Conservation (phyloP, 805 yeast genomes). For the Pichia exigua region DNA sequence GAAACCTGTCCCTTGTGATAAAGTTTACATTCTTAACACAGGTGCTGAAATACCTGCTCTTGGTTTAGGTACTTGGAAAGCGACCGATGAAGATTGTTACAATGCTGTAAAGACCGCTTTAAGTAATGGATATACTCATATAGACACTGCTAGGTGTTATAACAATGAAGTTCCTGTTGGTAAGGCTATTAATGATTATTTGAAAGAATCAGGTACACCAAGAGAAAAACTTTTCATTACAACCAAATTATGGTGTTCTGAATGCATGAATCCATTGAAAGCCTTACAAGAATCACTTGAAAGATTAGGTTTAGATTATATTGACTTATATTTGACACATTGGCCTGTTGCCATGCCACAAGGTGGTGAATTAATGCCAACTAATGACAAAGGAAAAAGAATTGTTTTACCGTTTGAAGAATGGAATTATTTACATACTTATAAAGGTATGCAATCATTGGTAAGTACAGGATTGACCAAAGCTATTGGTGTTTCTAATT, state of each 20-base stretch:
- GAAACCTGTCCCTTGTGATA: background rate
- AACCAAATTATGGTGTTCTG: conserved; percentile 59
- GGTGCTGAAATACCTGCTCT: conserved; percentile 14
- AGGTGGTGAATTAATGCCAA: conserved; percentile 24
- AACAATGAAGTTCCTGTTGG: conserved; percentile 56
- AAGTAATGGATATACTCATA: conserved; percentile 62
- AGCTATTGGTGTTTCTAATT: conserved; percentile 72
- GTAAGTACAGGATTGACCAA: conserved; percentile 32
- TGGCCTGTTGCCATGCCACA: conserved; percentile 56
- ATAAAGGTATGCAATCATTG: conserved; percentile 54
- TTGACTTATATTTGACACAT: conserved; percentile 72
- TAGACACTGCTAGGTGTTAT: conserved; percentile 69
- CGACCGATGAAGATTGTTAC: conserved; percentile 36
- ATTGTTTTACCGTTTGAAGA: conserved; percentile 26
- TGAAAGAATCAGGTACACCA: conserved; percentile 49
- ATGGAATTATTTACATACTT: conserved; percentile 46
- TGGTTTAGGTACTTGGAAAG: conserved; percentile 15
- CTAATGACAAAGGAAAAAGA: conserved; percentile 22
- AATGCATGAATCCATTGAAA: conserved; percentile 39
- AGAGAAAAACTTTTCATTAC: conserved; percentile 60
- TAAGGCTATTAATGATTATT: conserved; percentile 39
- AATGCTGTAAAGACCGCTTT: conserved; percentile 54
- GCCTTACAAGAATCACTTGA: conserved; percentile 53
- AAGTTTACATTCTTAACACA: conserved; percentile 3
- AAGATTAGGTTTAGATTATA: conserved; percentile 63